phyloP scores from a whole-genome alignment of 2,329 filamentous ascomycete genomes.

The Claviceps digitariae region DNA sequence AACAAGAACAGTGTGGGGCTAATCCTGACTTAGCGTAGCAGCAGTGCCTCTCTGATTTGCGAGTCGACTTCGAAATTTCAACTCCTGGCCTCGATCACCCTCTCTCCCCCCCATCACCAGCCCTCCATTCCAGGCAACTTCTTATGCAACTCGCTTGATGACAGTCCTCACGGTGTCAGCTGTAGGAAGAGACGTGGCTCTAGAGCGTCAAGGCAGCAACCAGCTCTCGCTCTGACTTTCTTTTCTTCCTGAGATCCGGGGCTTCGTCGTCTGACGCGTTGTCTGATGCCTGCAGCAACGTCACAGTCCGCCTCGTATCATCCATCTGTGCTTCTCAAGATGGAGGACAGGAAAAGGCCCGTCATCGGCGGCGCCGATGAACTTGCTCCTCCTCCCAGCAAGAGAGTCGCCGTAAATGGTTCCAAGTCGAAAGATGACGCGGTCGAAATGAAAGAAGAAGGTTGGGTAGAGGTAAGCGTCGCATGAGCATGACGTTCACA shows the following conservation, averaged over 20 bases:
- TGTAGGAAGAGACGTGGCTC: slow-evolving; percentile 22
- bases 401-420: slow-evolving; percentile 85
- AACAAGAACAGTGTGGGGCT: slow-evolving; percentile 20
- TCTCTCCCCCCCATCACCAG: slow-evolving; percentile 17
- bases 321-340: slow-evolving; percentile 79
- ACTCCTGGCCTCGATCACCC: slow-evolving; percentile 23
- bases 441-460: slow-evolving; percentile 43
- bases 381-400: slow-evolving; percentile 73
- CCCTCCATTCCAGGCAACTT: slow-evolving; percentile 19
- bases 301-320: slow-evolving; percentile 54
- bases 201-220: slow-evolving; percentile 15
- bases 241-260: slow-evolving; percentile 27
- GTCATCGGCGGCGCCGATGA: slow-evolving; percentile 70
- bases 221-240: slow-evolving; percentile 15
- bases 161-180: slow-evolving; percentile 17
- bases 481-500: slow-evolving; percentile 18
- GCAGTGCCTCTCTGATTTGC: slow-evolving; percentile 24
- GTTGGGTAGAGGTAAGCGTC: slow-evolving; percentile 53
- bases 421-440: slow-evolving; percentile 42
- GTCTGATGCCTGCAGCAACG: slow-evolving; percentile 83
- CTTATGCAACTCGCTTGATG: slow-evolving; percentile 21
- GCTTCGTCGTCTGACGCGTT: slow-evolving; percentile 16
- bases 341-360: slow-evolving; percentile 99
- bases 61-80: slow-evolving; percentile 32
- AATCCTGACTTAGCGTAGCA: slow-evolving; percentile 22